Evolutionary conservation across 306 rosid genomes (phyloP).

Genomic region (Ammopiptanthus mongolicus): DNA sequence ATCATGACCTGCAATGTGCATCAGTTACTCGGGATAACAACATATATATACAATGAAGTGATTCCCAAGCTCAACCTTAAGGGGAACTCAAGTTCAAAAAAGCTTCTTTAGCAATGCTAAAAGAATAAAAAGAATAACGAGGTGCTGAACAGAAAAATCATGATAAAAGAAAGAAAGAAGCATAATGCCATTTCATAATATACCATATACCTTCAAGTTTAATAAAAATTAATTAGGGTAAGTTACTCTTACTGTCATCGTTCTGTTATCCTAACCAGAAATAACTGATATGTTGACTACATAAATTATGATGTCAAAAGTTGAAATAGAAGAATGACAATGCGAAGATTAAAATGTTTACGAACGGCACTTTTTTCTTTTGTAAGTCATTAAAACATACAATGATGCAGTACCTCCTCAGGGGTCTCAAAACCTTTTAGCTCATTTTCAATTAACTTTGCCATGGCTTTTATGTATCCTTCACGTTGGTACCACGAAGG

Average conservation of each 20-base stretch:
- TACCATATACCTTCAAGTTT: background rate
- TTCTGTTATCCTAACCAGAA: background rate
- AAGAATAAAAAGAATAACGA: background rate
- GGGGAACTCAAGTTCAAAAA: background rate
- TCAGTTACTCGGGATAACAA: slow-evolving; percentile 16
- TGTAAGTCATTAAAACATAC: background rate
- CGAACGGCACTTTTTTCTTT: background rate
- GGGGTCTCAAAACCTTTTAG: slow-evolving; percentile 53
- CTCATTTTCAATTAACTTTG: slow-evolving; percentile 87
- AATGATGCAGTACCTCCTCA: slow-evolving; percentile 45
- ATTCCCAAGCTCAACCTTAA: background rate
- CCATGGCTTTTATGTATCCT: slow-evolving; percentile 94
- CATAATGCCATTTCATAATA: background rate
- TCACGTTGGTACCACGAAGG: slow-evolving; percentile 99
- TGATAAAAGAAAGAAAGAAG: background rate
- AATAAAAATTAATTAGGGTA: background rate
- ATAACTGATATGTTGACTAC: background rate
- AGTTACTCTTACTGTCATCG: background rate
- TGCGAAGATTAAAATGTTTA: background rate
- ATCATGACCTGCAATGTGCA: slow-evolving; percentile 58
- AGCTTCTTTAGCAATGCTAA: background rate
- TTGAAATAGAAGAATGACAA: slow-evolving; percentile 6
- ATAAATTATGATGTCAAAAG: slow-evolving; percentile 8
- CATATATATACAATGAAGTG: background rate
- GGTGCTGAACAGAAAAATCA: background rate